A percentile compares a stretch with the other conserved stretches of the same genome.
Evolutionary conservation across 306 rosid genomes (phyloP).

Genomic region (Glycine tomentella): DNA sequence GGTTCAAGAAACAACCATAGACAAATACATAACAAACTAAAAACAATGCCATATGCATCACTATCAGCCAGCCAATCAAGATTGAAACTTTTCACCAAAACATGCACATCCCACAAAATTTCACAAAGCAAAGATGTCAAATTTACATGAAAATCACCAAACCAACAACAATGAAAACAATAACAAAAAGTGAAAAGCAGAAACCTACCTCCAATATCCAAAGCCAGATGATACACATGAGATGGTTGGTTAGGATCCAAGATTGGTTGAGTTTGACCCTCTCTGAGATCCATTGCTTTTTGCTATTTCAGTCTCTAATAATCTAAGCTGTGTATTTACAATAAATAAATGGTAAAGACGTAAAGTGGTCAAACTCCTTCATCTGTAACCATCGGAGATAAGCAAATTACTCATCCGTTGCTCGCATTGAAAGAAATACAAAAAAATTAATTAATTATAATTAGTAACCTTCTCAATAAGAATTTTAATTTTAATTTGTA

Average conservation of each 20-base stretch:
- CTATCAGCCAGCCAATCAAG: slow-evolving; percentile 8
- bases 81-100: slow-evolving; percentile 18
- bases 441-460: too few relatives aligned
- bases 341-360: background rate
- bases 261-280: slow-evolving; percentile 37
- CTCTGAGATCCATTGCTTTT: slow-evolving; percentile 58
- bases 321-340: slow-evolving; percentile 20
- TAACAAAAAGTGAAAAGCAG: background rate
- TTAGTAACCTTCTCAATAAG: too few relatives aligned
- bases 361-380: background rate
- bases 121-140: background rate
- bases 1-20: background rate
- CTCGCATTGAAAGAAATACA: too few relatives aligned
- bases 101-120: background rate
- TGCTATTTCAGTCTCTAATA: slow-evolving; percentile 2
- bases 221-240: slow-evolving; percentile 73
- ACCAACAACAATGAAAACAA: background rate
- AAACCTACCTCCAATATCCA: slow-evolving; percentile 85
- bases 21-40: slow-evolving; percentile 8
- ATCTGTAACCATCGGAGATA: background rate
- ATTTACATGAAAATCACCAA: slow-evolving; percentile 12
- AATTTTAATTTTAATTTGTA: background rate
- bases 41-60: background rate
- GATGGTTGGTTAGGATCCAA: slow-evolving; percentile 52
- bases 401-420: background rate